Conservation (phyloP, 306 rosid genomes). For the Morella rubra region DNA sequence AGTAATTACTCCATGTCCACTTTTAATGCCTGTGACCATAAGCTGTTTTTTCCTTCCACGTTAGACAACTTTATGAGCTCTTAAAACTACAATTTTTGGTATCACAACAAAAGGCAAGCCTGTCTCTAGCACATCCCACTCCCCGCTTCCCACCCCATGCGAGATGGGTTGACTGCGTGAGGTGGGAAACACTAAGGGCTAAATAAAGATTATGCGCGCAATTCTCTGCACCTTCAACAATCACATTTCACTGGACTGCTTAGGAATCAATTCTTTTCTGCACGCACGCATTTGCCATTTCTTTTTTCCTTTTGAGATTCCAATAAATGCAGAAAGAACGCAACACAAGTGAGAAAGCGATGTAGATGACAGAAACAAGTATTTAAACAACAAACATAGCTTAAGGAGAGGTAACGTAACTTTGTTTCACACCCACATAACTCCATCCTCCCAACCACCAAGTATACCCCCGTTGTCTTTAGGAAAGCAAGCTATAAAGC, state of each 20-base stretch:
- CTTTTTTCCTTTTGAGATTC: not conserved
- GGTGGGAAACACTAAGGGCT: too few relatives aligned
- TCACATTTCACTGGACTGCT: not conserved
- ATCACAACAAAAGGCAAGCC: too few relatives aligned
- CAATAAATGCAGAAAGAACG: not conserved
- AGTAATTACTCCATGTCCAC: too few relatives aligned
- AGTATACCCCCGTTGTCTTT: conserved; percentile 28
- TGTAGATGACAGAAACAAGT: not conserved
- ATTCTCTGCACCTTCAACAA: not conserved
- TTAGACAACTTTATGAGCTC: too few relatives aligned
- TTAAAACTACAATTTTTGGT: too few relatives aligned
- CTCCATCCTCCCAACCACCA: conserved; percentile 30
- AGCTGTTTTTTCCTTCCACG: too few relatives aligned
- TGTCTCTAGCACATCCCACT: too few relatives aligned
- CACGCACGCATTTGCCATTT: not conserved
- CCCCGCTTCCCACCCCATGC: too few relatives aligned
- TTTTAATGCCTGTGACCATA: too few relatives aligned
- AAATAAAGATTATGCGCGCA: too few relatives aligned
- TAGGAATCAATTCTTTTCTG: not conserved
- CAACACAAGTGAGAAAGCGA: not conserved
- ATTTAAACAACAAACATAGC: not conserved
- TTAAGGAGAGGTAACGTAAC: conserved; percentile 25
- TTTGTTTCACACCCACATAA: conserved; percentile 37
- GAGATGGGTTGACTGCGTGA: too few relatives aligned
- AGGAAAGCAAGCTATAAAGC: conserved; percentile 27